Evolutionary conservation across 257 asterid species (phyloP), one percentile per base, ranked within the genome.

Genomic region (Thymus mandschuricus): DNA sequence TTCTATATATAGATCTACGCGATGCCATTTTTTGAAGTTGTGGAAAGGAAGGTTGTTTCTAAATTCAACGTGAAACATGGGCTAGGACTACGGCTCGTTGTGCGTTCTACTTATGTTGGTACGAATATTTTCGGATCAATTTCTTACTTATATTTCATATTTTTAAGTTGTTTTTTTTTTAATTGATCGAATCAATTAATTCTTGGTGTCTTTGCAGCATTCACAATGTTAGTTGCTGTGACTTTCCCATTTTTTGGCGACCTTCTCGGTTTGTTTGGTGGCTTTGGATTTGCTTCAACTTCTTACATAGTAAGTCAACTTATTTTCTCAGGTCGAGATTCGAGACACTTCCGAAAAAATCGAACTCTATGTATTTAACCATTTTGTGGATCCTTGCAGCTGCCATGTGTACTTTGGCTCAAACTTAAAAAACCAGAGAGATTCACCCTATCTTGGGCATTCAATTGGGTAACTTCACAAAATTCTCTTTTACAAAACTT

Each of bases 231-330:
- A 57, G 3, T 92, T 64, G 97, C 89, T 38, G 89, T 90, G 73
- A 88, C 92, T 3, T 92, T 92, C 80, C 98, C 98, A 66, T 92
- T 92, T 87, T 92, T 92, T 64, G 98, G 98, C 12, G 98, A 89
- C 69, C 95, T 92, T 55, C 90, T 90, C 60, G 98, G 98, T 43
- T 86, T 92, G 86, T 90, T 92, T 68, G 98, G 98, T 65, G 96
- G 98, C 52, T 88, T 88, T 82, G 98, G 95, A 15, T 92, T 92
- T 80, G 96, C 98, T 72, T 88, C 98, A 64, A 92, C 96, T 55
- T 77, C 97, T 64, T 92, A 86, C 74, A 83, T 92, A 75, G 98
- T 92, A 70, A 88, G 97, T 52, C 41, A 33, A 50, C 29, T 75
- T 49, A 21, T n/a, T 5, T 6, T 21, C 21, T 21, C 21, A 21